Evolutionary conservation across 179 eudicot genomes (phyloP).

Genomic region (Amaranthus tricolor): DNA sequence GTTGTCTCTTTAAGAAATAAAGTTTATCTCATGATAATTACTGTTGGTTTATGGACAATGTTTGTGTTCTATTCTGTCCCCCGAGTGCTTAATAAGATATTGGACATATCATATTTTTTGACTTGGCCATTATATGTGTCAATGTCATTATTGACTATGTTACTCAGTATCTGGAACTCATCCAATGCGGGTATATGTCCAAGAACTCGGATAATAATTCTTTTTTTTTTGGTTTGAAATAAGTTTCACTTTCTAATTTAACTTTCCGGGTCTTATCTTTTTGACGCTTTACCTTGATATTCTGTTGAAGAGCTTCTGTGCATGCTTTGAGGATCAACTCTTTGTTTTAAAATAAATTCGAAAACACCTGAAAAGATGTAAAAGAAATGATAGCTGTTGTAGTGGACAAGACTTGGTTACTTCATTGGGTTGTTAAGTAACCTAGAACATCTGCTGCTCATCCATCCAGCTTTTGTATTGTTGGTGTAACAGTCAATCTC

Average conservation of each 20-base stretch:
- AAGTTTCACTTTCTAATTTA: no score
- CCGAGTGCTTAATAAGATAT: not conserved
- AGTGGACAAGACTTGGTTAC: not conserved
- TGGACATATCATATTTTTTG: not conserved
- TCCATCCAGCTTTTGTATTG: not conserved
- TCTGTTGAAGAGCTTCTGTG: not conserved
- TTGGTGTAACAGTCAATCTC: slow-evolving; percentile 7
- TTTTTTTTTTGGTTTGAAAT: not conserved
- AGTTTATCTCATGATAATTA: no score
- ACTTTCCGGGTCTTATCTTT: not conserved
- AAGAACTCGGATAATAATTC: not conserved
- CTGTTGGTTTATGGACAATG: not conserved
- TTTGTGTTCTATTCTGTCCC: not conserved
- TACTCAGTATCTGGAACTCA: no score
- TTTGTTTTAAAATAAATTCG: not conserved
- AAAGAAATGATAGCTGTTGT: not conserved
- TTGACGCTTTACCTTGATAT: not conserved
- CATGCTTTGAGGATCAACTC: not conserved
- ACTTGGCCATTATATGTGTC: not conserved
- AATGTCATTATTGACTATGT: not conserved
- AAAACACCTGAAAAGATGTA: not conserved
- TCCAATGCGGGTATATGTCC: no score
- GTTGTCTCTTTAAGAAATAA: no score
- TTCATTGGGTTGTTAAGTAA: not conserved
- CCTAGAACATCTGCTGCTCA: not conserved